Base-by-base conservation (phyloP, 2,329 filamentous ascomycete species). In the Juglanconis sp. region DNA sequence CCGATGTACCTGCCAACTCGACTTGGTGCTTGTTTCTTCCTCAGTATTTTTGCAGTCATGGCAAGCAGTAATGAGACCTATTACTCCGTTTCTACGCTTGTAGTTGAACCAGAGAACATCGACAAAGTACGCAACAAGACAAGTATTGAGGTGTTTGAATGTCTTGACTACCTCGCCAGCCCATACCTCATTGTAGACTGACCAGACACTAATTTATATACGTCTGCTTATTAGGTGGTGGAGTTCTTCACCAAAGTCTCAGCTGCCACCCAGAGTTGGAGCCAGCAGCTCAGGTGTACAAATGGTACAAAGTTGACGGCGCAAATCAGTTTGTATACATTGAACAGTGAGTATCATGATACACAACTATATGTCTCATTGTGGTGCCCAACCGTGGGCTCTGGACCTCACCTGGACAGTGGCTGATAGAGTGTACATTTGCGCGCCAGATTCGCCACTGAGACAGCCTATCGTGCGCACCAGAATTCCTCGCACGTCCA, bases 231-330 rank as follows among this genome's bases (percentile, higher is more conserved):
- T 34, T 11, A 58, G 56, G 32, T 58, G 3, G 42, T 58, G 11
- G 56, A 58, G 48, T 58, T 58, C 56, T 58, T 58, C 34, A 48
- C 49, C 15, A 51, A 52, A 15, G 56, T 59, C 10, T 44, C 24
- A 36, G 15, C 46, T 40, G 50, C 49, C 9, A 53, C 50, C 5
- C 11, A 58, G 9, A 58, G 24, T 34, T 44, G 7, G 56, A 58
- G 40, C 17, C 49, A 1, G 56, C 56, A 24, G 56, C 49, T 35
- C 15, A 53, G 17, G 40, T 59, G n/a, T 59, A 53, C 34, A 40
- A 42, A 40, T 53, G 56, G 56, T 59, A 59, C 13, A 53, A 59
- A 42, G 56, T 59, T 13, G 42, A 59, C 2, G 50, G 56, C n/a
- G 52, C 47, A n/a, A 34, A 59, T 5, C 32, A 59, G 4, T 59